Conservation (phyloP, 805 yeast genomes). For the Dipodascus albidus region DNA sequence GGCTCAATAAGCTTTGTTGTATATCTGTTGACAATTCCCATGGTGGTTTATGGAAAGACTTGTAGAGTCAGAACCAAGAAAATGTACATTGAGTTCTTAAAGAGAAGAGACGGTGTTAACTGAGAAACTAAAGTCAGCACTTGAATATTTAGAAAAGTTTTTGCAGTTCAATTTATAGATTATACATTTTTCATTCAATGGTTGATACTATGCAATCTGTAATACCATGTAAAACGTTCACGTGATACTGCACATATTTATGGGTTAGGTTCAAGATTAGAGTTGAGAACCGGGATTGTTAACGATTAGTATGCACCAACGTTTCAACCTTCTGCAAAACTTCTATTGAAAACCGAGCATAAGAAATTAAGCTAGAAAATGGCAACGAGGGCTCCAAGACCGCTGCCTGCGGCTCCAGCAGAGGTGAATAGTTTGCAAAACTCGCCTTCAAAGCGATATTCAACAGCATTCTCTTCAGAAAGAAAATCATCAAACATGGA, state of each 20-base stretch:
- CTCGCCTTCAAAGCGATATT: not conserved
- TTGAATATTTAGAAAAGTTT: not conserved
- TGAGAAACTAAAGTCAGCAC: not conserved
- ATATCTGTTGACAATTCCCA: conserved; percentile 46
- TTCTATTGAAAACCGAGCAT: no score
- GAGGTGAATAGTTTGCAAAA: not conserved
- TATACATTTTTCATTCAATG: no score
- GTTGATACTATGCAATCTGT: no score
- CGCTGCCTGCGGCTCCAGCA: not conserved
- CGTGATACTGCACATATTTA: no score
- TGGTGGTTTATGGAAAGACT: conserved; percentile 46
- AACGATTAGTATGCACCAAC: no score
- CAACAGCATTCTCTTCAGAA: not conserved
- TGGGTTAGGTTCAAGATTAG: no score
- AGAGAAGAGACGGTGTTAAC: conserved; percentile 3
- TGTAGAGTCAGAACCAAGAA: conserved; percentile 30
- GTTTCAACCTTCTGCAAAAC: no score
- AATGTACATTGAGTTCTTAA: conserved; percentile 10
- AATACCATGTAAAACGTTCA: no score
- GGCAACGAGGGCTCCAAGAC: not conserved
- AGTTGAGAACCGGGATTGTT: no score
- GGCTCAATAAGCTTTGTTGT: conserved; percentile 42
- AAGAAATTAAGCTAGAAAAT: no score
- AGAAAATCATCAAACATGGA: not conserved
- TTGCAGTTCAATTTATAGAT: no score